A percentile compares a stretch with the other conserved stretches of the same genome.
These are phyloP conservation scores for Phytophthora cryptogea DNA, from an alignment of 352 stramenopile genomes.

Conservation along the genomic window DNA sequence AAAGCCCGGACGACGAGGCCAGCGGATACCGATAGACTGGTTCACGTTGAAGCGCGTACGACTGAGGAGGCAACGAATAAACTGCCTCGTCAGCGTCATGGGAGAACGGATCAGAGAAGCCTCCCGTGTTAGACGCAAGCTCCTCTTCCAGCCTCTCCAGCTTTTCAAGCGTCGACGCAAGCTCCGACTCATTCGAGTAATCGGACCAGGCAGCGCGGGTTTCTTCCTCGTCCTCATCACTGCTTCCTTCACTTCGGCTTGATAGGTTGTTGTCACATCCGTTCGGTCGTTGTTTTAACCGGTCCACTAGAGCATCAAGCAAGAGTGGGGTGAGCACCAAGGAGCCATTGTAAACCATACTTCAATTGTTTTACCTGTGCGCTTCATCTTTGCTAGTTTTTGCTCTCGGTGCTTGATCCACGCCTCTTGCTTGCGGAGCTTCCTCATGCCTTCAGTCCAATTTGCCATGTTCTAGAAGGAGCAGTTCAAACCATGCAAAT, in stretches of 20 bases:
- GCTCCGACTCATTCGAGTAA: conserved; percentile 29
- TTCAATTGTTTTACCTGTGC: conserved; percentile 14
- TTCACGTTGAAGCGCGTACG: conserved; percentile 19
- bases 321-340: neutral
- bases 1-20: conserved; percentile 8
- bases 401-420: conserved; percentile 57
- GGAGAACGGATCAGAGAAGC: conserved; percentile 6
- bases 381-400: conserved; percentile 49
- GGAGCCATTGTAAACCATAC: neutral
- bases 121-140: conserved; percentile 14
- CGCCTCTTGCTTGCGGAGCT: conserved; percentile 50
- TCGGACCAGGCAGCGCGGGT: conserved; percentile 13
- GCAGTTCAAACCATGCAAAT: neutral
- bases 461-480: conserved; percentile 39
- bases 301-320: conserved; percentile 16
- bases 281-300: conserved; percentile 1
- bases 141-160: conserved; percentile 31
- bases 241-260: conserved; percentile 14
- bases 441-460: conserved; percentile 52
- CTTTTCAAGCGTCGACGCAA: conserved; percentile 23
- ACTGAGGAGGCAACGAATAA: conserved; percentile 15
- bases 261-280: conserved; percentile 19
- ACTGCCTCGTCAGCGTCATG: conserved; percentile 7
- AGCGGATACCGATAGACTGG: conserved; percentile 21
- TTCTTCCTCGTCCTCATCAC: conserved; percentile 17